phyloP scores from a whole-genome alignment of 768 basidiomycete genomes.

The Inosperma sp. region DNA sequence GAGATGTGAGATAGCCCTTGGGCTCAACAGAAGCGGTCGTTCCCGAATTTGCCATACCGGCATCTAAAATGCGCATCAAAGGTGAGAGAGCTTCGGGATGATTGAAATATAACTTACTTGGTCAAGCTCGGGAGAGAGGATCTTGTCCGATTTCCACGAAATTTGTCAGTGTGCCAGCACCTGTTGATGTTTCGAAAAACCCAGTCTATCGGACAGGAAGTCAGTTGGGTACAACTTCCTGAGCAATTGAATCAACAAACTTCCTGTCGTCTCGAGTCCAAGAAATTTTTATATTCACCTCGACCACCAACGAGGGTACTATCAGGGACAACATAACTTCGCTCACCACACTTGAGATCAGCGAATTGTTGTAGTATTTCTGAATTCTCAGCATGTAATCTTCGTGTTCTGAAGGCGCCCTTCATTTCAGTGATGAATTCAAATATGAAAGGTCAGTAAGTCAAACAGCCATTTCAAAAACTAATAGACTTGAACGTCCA shows the following conservation, averaged over 20 bases:
- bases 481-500: too few relatives aligned
- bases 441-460: too few relatives aligned
- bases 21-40: slow-evolving; percentile 89
- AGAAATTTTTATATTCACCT: slow-evolving; percentile 67
- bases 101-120: slow-evolving; percentile 58
- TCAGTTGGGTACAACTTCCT: slow-evolving; percentile 1
- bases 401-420: too few relatives aligned
- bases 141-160: slow-evolving; percentile 97
- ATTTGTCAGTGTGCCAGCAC: slow-evolving; percentile 79
- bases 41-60: slow-evolving; percentile 64
- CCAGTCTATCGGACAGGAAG: slow-evolving; percentile 38
- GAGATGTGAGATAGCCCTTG: slow-evolving; percentile 95
- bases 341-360: slow-evolving; percentile 89
- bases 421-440: too few relatives aligned
- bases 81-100: not conserved
- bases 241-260: slow-evolving; percentile 33
- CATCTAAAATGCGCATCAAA: slow-evolving; percentile 52
- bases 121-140: slow-evolving; percentile 88
- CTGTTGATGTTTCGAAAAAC: slow-evolving; percentile 79
- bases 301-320: slow-evolving; percentile 87
- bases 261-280: slow-evolving; percentile 75
- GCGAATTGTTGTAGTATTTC: slow-evolving; percentile 96
- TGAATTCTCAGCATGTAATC: slow-evolving; percentile 80
- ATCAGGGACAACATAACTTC: slow-evolving; percentile 88
- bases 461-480: too few relatives aligned